These are phyloP conservation scores for Tilletia caries DNA, from an alignment of 1,284 basidiomycete genomes.

Conservation along the genomic window DNA sequence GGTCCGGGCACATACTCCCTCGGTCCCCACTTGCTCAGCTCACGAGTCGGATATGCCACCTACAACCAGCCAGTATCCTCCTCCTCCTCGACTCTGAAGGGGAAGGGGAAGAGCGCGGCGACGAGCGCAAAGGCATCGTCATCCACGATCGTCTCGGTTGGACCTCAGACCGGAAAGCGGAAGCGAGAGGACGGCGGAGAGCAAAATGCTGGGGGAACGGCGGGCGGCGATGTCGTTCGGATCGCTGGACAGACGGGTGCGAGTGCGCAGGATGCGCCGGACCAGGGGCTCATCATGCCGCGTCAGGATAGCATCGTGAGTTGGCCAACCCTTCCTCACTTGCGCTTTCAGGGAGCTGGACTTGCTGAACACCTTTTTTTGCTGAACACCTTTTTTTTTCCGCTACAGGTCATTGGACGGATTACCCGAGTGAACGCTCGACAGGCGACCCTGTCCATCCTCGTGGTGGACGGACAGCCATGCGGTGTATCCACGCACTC, in stretches of 20 bases:
- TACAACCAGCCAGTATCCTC: conserved; percentile 15
- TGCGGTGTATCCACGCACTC: conserved; percentile 32
- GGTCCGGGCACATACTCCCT: conserved; percentile 38
- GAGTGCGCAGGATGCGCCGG: conserved; percentile 16
- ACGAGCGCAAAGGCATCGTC: background rate
- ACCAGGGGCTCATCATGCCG: conserved; percentile 39
- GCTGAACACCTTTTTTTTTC: background rate
- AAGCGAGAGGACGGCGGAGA: background rate
- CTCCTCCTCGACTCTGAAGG: background rate
- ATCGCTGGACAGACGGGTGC: background rate
- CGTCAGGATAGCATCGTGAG: conserved; percentile 36
- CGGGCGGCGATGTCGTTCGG: background rate
- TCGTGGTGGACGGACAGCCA: conserved; percentile 84
- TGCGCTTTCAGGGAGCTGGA: too few species aligned
- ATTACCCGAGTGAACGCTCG: conserved; percentile 80
- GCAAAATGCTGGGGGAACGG: too few species aligned
- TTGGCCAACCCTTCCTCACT: background rate
- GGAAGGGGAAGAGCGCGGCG: conserved; percentile 5
- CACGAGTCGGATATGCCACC: conserved; percentile 35
- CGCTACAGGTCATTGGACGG: conserved; percentile 63
- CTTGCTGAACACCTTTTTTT: background rate
- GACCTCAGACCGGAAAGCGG: background rate
- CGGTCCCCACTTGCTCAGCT: conserved; percentile 38
- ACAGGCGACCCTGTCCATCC: conserved; percentile 82
- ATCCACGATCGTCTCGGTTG: background rate